These are phyloP conservation scores for Apocynum venetum DNA, from an alignment of 257 asterid genomes.

Conservation along the genomic window DNA sequence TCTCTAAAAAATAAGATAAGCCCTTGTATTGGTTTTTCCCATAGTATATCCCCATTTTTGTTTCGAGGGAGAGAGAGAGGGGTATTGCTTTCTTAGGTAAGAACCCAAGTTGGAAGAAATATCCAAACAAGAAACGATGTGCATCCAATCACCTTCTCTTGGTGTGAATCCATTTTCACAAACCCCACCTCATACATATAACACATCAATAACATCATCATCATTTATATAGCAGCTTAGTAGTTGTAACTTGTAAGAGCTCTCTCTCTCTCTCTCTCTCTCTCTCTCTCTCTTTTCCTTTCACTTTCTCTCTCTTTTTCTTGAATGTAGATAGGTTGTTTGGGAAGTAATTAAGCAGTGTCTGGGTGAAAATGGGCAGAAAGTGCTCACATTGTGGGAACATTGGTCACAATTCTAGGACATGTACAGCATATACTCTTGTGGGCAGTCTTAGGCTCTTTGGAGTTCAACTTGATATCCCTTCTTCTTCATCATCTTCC, in stretches of 20 bases:
- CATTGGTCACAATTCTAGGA: constrained; percentile 85
- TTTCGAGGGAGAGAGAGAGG: background rate
- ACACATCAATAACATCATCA: constrained; percentile 11
- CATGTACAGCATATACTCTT: constrained; percentile 38
- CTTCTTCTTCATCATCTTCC: constrained; percentile 20
- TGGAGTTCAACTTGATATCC: constrained; percentile 61
- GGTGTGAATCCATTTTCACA: constrained; percentile 37
- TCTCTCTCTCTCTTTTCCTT: constrained; percentile 23
- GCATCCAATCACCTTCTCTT: constrained; percentile 43
- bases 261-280: constrained; percentile 20
- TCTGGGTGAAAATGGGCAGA: constrained; percentile 56
- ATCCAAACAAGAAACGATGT: constrained; percentile 26
- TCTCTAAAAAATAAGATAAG: constrained; percentile 4
- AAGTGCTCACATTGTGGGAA: constrained; percentile 89
- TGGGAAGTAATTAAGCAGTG: background rate
- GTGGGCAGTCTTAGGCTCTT: constrained; percentile 44
- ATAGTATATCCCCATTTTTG: background rate
- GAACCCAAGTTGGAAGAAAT: constrained; percentile 33
- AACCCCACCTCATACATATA: constrained; percentile 32
- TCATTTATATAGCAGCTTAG: constrained; percentile 11
- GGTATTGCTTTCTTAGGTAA: constrained; percentile 17
- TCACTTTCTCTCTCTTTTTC: constrained; percentile 15
- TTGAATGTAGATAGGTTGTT: constrained; percentile 9
- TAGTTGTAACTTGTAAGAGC: constrained; percentile 7
- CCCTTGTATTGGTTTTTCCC: background rate